Evolutionary conservation across 139 green algal genomes (phyloP).

Genomic region (Raphidocelis subcapitata): DNA sequence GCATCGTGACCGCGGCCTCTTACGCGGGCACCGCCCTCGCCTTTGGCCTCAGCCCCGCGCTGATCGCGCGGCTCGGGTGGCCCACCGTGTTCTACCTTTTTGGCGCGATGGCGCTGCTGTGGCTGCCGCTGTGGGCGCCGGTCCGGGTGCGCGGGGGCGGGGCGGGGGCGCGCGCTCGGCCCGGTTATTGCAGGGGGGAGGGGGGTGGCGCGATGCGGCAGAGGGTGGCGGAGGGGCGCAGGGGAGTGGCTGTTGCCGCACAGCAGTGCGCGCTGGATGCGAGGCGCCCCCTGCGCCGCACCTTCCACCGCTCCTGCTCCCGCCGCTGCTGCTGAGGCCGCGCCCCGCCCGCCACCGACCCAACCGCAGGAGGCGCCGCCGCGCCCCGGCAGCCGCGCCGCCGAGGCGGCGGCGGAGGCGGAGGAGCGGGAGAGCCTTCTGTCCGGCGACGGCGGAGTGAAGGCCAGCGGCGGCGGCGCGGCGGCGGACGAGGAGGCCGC

Average conservation of each 20-base stretch:
- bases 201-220: background rate
- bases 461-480: constrained; percentile 2
- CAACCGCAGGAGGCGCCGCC: too few relatives aligned
- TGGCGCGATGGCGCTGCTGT: constrained; percentile 53
- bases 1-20: constrained; percentile 68
- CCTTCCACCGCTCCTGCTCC: too few relatives aligned
- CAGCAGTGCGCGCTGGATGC: background rate
- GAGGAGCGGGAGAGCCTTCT: background rate
- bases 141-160: constrained; percentile 12
- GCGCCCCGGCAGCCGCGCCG: too few relatives aligned
- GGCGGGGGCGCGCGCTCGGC: background rate
- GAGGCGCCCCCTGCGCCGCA: background rate
- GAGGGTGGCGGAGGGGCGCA: background rate
- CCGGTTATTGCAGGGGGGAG: background rate
- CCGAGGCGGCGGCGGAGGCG: too few relatives aligned
- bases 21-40: constrained; percentile 70
- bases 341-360: too few relatives aligned
- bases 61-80: constrained; percentile 67
- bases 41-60: constrained; percentile 59
- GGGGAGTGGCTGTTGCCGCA: background rate
- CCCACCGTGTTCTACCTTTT: constrained; percentile 72
- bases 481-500: background rate
- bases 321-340: too few relatives aligned
- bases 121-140: constrained; percentile 70
- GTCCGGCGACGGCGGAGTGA: background rate